Evolutionary conservation across 2,329 filamentous ascomycete species (phyloP).

Genomic region (Pseudonectria buxi): DNA sequence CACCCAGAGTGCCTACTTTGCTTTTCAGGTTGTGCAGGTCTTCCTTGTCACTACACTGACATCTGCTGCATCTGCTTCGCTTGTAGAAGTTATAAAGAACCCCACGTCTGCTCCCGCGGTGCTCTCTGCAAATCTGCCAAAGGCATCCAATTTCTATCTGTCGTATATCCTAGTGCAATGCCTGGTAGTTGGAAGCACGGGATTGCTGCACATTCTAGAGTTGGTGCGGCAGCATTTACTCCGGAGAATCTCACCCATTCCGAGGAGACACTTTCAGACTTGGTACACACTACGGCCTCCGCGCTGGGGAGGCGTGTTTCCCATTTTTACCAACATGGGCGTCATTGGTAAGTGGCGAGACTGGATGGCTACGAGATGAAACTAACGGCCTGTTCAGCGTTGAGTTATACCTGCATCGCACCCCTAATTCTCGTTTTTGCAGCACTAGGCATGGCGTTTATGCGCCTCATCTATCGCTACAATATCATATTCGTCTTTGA

Average conservation of each 20-base stretch:
- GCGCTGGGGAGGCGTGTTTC: conserved; percentile 78
- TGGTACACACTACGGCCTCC: conserved; percentile 69
- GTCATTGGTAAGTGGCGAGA: conserved; percentile 59
- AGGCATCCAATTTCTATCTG: conserved; percentile 88
- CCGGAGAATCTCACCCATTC: conserved; percentile 68
- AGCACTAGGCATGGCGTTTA: conserved; percentile 67
- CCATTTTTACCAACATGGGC: conserved; percentile 72
- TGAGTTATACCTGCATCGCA: conserved; percentile 81
- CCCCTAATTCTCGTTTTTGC: conserved; percentile 81
- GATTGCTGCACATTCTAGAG: conserved; percentile 64
- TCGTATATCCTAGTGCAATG: conserved; percentile 92
- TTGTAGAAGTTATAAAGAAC: conserved; percentile 53
- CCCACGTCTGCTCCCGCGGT: conserved; percentile 57
- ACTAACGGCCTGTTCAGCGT: conserved; percentile 41
- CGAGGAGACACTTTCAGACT: conserved; percentile 70
- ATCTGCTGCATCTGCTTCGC: conserved; percentile 69
- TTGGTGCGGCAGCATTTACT: conserved; percentile 52
- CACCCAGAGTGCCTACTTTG: conserved; percentile 86
- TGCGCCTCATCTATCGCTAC: conserved; percentile 86
- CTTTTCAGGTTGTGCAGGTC: conserved; percentile 84
- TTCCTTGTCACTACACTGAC: conserved; percentile 82
- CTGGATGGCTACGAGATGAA: not conserved
- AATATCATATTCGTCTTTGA: conserved; percentile 85
- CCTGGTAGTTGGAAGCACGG: conserved; percentile 66
- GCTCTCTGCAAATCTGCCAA: conserved; percentile 69